Percentiles rank a stretch among this genome's conserved stretches.
These are phyloP conservation scores for Chaetomiaceae sp. DNA, from an alignment of 2,329 filamentous ascomycete genomes.

Conservation along the genomic window DNA sequence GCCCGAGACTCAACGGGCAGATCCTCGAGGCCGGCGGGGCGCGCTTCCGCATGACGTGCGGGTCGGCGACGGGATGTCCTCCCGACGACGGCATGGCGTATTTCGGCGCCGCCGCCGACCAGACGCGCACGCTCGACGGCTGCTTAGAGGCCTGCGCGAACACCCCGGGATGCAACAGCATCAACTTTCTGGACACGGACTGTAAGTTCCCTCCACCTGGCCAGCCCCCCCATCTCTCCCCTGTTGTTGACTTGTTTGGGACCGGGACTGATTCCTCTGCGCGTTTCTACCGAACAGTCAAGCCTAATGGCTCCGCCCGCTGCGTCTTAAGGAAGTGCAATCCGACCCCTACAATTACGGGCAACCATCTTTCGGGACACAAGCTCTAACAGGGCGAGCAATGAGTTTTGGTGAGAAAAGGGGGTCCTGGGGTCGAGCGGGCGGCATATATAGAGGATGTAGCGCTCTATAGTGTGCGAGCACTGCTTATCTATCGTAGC, in stretches of 20 bases:
- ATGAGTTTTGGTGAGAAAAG: too few relatives aligned
- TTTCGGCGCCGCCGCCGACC: background rate
- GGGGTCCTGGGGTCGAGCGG: too few relatives aligned
- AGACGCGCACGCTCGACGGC: background rate
- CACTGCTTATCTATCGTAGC: too few relatives aligned
- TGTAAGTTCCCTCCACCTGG: background rate
- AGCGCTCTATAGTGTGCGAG: too few relatives aligned
- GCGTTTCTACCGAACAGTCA: background rate
- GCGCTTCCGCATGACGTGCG: background rate
- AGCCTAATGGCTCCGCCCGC: background rate
- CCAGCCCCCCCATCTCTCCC: background rate
- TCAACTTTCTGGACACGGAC: background rate
- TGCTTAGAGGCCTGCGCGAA: background rate
- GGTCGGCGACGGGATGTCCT: background rate
- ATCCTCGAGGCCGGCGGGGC: background rate
- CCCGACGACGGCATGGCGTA: background rate
- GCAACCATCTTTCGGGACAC: background rate
- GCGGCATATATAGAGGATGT: too few relatives aligned
- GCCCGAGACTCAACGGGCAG: background rate
- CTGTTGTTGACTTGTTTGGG: background rate
- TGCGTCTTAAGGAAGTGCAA: background rate
- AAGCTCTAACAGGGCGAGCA: too few relatives aligned
- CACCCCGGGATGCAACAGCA: background rate
- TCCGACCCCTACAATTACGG: background rate
- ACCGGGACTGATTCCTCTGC: background rate